Conservation (phyloP, 2,329 filamentous ascomycete genomes). For the Xylaria sp. region DNA sequence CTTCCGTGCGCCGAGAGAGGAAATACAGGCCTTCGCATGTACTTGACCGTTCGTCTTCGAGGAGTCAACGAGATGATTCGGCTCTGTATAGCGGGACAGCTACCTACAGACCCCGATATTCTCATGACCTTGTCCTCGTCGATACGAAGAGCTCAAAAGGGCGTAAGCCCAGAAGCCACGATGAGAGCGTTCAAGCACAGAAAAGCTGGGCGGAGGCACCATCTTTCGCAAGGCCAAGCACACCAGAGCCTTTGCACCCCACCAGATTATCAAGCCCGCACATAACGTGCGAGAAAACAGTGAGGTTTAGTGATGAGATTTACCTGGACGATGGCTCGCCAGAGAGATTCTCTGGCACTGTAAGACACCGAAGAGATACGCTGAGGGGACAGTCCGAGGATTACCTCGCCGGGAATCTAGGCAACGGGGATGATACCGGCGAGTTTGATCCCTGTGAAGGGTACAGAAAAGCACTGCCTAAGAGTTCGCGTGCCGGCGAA, state of each 20-base stretch:
- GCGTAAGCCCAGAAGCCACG: not conserved
- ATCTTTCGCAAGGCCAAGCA: constrained; percentile 1
- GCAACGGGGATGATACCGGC: constrained; percentile 16
- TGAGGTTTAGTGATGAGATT: constrained; percentile 18
- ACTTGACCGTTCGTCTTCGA: constrained; percentile 4
- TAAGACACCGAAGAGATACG: constrained; percentile 21
- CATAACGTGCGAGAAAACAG: constrained; percentile 7
- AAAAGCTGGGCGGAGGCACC: constrained; percentile 21
- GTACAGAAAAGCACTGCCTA: constrained; percentile 24
- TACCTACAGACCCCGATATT: constrained; percentile 1
- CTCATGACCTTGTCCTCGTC: not conserved
- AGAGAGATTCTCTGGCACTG: constrained; percentile 1
- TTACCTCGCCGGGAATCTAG: constrained; percentile 20
- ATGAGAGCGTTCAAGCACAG: constrained; percentile 2
- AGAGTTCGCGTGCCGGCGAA: constrained; percentile 20
- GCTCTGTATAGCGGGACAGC: not conserved
- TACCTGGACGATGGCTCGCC: not conserved
- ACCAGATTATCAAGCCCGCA: constrained; percentile 6
- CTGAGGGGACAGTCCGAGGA: constrained; percentile 16
- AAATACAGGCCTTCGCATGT: constrained; percentile 18
- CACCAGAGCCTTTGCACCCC: constrained; percentile 4
- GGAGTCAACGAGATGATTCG: constrained; percentile 9
- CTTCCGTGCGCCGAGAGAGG: constrained; percentile 14
- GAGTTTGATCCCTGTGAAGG: constrained; percentile 19
- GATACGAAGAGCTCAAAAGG: constrained; percentile 8